Percentiles rank a stretch among this genome's conserved stretches.
Conservation (phyloP, 208 protist species). For the Kentomonas sorsogonicus region DNA sequence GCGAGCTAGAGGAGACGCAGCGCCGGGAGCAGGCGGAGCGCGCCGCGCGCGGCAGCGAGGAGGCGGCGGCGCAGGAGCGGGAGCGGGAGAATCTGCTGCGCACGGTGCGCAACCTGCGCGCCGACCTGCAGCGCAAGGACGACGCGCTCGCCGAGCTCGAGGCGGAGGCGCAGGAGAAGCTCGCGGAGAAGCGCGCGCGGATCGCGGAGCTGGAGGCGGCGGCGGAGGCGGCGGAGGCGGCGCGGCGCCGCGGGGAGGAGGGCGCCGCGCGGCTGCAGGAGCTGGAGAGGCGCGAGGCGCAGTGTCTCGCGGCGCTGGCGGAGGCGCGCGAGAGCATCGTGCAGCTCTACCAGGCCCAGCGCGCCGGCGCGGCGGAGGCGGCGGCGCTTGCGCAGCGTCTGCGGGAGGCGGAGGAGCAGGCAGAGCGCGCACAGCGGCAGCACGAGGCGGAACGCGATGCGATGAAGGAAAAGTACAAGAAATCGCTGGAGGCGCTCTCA, state of each 20-base stretch:
- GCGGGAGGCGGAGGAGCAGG: not conserved
- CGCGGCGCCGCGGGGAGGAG: not conserved
- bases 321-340: not conserved
- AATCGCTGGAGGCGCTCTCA: slow-evolving; percentile 12
- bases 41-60: too few species aligned
- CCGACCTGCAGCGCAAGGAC: slow-evolving; percentile 54
- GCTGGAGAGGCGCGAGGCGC: not conserved
- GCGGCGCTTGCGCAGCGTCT: not conserved
- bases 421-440: too few species aligned
- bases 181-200: slow-evolving; percentile 58
- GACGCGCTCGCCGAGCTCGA: slow-evolving; percentile 48
- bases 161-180: slow-evolving; percentile 60
- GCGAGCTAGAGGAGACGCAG: slow-evolving; percentile 24
- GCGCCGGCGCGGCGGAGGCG: too few species aligned
- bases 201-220: slow-evolving; percentile 52
- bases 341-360: not conserved
- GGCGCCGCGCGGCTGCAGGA: not conserved
- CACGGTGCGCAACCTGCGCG: slow-evolving; percentile 61
- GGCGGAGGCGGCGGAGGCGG: slow-evolving; percentile 18
- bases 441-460: slow-evolving; percentile 6
- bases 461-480: slow-evolving; percentile 1
- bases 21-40: too few species aligned
- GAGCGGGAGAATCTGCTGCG: slow-evolving; percentile 74
- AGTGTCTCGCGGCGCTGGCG: not conserved
- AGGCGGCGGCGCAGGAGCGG: slow-evolving; percentile 27